A percentile compares a stretch with the other conserved stretches of the same genome.
Conservation (phyloP, 257 asterid genomes). For the Ophiorrhiza pumila region DNA sequence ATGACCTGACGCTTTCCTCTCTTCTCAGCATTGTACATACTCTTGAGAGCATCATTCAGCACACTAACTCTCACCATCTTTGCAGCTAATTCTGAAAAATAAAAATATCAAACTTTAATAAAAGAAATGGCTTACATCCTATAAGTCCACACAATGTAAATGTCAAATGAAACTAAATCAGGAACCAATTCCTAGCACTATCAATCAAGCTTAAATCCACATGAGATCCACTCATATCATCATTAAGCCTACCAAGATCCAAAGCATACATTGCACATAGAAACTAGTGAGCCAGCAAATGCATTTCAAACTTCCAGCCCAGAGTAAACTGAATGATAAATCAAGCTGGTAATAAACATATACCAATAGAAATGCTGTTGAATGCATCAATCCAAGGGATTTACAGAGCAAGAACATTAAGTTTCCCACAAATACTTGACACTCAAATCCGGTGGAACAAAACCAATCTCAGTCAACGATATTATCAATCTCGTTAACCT, state of each 20-base stretch:
- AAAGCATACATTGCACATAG: not conserved
- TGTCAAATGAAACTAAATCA: not conserved
- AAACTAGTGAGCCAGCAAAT: not conserved
- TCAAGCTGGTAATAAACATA: not conserved
- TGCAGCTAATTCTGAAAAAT: constrained; percentile 8
- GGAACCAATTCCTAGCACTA: not conserved
- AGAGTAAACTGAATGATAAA: not conserved
- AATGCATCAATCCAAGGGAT: not conserved
- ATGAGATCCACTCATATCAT: not conserved
- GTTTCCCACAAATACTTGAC: not conserved
- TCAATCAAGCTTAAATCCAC: not conserved
- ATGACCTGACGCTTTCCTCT: constrained; percentile 42
- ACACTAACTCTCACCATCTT: constrained; percentile 43
- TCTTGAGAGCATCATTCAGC: constrained; percentile 35
- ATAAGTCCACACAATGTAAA: too few relatives aligned
- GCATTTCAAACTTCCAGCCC: not conserved
- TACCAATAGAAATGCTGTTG: not conserved
- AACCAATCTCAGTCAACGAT: not conserved
- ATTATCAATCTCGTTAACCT: not conserved
- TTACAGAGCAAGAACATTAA: not conserved
- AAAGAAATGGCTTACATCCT: too few relatives aligned
- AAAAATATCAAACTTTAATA: not conserved
- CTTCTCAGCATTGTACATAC: constrained; percentile 42
- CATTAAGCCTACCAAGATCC: not conserved
- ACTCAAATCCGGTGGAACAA: not conserved